A percentile compares a stretch with the other conserved stretches of the same genome.
Conservation (phyloP, 768 basidiomycete genomes). For the Mrakia hoshinonis region DNA sequence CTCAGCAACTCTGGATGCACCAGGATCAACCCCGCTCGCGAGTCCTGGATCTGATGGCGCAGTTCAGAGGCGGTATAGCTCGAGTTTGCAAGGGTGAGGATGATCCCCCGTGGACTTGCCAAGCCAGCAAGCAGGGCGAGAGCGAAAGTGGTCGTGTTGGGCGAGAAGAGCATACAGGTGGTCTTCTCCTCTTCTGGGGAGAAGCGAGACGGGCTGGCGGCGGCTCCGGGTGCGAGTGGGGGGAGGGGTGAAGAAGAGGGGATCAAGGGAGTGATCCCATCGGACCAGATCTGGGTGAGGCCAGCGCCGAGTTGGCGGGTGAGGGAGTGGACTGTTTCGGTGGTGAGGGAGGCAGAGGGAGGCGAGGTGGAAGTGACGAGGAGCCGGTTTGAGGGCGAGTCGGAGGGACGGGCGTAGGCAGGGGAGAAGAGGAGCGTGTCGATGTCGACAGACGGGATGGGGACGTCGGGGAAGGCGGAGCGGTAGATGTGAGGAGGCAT, state of each 20-base stretch:
- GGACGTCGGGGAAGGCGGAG: not conserved
- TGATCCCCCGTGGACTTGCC: not conserved
- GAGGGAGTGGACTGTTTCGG: not conserved
- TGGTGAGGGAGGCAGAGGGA: not conserved
- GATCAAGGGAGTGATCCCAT: not conserved
- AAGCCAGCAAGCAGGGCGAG: constrained; percentile 9
- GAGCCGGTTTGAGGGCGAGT: not conserved
- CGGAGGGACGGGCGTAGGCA: not conserved
- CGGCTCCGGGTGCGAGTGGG: not conserved
- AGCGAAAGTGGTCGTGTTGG: not conserved
- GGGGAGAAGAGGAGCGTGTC: not conserved
- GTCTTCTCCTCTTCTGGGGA: not conserved
- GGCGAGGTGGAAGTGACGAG: not conserved
- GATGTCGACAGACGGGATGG: not conserved
- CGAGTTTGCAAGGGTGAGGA: constrained; percentile 12
- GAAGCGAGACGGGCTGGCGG: not conserved
- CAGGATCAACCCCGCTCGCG: not conserved
- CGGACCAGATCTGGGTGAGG: not conserved
- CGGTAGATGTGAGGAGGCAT: constrained; percentile 1
- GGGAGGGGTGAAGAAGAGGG: not conserved
- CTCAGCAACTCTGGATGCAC: not conserved
- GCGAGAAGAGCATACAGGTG: not conserved
- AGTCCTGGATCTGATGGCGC: not conserved
- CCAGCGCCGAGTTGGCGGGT: constrained; percentile 1
- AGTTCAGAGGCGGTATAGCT: not conserved